phyloP scores from a whole-genome alignment of 805 yeast genomes.

The Teunomyces gatunensis region DNA sequence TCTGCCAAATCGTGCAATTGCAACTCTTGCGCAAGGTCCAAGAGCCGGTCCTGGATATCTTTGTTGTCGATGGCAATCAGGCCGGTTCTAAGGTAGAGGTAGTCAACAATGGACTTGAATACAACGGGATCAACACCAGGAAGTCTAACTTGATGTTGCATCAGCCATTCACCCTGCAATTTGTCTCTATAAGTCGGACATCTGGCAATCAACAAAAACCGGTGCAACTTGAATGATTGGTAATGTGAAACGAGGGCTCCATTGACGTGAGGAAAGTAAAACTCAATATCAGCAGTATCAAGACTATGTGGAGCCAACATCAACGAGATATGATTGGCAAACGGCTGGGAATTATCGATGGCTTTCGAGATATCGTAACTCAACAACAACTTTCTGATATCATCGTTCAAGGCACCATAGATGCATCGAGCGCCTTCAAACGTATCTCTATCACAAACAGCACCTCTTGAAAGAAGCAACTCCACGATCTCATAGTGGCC shows the following conservation, averaged over 20 bases:
- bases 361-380: conserved; percentile 66
- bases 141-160: conserved; percentile 15
- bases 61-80: conserved; percentile 24
- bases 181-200: conserved; percentile 22
- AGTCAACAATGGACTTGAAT: conserved; percentile 26
- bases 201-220: conserved; percentile 37
- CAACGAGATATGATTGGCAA: conserved; percentile 65
- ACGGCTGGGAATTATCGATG: conserved; percentile 67
- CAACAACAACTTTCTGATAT: conserved; percentile 55
- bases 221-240: conserved; percentile 19
- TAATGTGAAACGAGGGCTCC: conserved; percentile 12
- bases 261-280: conserved; percentile 20
- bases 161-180: conserved; percentile 23
- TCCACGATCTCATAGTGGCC: conserved; percentile 70
- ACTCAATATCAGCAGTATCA: conserved; percentile 31
- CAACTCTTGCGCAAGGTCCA: conserved; percentile 30
- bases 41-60: conserved; percentile 16
- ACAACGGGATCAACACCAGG: conserved; percentile 15
- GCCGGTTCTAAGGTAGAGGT: conserved; percentile 32
- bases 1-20: conserved; percentile 35
- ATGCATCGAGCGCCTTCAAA: conserved; percentile 74
- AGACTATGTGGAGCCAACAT: conserved; percentile 28
- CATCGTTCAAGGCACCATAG: conserved; percentile 73
- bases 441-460: conserved; percentile 78
- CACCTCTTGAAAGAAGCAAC: conserved; percentile 59